A percentile compares a stretch with the other conserved stretches of the same genome.
Conservation (phyloP, 225 moss, liverwort and hornwort species). For the Neckera pumila region DNA sequence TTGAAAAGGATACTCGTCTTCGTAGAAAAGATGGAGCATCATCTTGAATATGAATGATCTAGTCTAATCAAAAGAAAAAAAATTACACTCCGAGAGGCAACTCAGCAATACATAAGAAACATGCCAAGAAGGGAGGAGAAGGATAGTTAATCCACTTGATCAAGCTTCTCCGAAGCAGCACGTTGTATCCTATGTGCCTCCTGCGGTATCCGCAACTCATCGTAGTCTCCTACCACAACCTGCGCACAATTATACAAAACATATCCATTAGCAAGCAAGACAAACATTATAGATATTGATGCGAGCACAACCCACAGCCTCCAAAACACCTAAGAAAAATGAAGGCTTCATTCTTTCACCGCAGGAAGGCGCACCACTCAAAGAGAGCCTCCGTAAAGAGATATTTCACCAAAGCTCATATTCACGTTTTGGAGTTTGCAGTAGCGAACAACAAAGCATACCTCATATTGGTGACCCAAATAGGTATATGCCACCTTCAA, state of each 20-base stretch:
- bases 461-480: slow-evolving; percentile 63
- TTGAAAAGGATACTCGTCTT: background rate
- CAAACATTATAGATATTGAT: background rate
- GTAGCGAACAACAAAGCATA: background rate
- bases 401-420: background rate
- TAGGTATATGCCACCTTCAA: slow-evolving; percentile 71
- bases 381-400: background rate
- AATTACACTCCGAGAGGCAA: background rate
- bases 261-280: background rate
- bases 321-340: background rate
- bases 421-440: background rate
- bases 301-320: background rate
- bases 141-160: slow-evolving; percentile 74
- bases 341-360: background rate
- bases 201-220: slow-evolving; percentile 90
- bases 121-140: slow-evolving; percentile 4
- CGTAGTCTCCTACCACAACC: slow-evolving; percentile 90
- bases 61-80: background rate
- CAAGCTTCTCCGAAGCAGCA: slow-evolving; percentile 46
- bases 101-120: background rate
- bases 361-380: background rate
- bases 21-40: slow-evolving; percentile 1
- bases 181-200: slow-evolving; percentile 64
- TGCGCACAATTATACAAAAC: slow-evolving; percentile 1
- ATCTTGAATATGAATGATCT: background rate